Percentiles rank a stretch among this genome's conserved stretches.
phyloP scores from a whole-genome alignment of 768 basidiomycete species.

The Phlebiopsis gigantea region DNA sequence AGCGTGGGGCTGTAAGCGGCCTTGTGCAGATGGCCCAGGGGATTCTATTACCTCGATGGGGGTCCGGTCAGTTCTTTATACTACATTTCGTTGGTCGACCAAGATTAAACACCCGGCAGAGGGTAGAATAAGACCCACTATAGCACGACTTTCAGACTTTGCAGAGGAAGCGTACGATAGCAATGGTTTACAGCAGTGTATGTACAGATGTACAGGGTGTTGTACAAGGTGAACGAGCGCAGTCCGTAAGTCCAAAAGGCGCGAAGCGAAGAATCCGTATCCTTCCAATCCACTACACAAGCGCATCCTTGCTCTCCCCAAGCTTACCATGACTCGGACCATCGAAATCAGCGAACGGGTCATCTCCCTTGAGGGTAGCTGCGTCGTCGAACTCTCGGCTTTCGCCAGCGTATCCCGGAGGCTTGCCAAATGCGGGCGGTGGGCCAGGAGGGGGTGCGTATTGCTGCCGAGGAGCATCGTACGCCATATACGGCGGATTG shows the following conservation, averaged over 20 bases:
- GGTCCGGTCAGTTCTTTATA: too few relatives aligned
- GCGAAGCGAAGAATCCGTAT: not conserved
- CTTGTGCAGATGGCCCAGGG: too few relatives aligned
- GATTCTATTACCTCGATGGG: too few relatives aligned
- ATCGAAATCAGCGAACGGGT: conserved; percentile 55
- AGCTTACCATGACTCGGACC: conserved; percentile 19
- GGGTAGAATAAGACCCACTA: too few relatives aligned
- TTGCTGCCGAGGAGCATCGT: conserved; percentile 28
- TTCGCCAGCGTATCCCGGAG: conserved; percentile 37
- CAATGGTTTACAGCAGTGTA: not conserved
- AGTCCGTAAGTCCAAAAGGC: not conserved
- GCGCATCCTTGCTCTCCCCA: conserved; percentile 8
- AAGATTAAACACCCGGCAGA: too few relatives aligned
- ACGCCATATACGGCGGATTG: conserved; percentile 47
- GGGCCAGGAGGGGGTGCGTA: conserved; percentile 26
- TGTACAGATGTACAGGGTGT: not conserved
- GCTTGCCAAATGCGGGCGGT: conserved; percentile 14
- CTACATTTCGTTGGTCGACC: too few relatives aligned
- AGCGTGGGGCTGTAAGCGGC: too few relatives aligned
- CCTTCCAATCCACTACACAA: not conserved
- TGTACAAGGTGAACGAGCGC: not conserved
- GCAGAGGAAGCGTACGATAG: too few relatives aligned
- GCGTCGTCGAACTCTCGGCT: conserved; percentile 20
- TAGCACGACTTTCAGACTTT: too few relatives aligned
- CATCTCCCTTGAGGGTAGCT: conserved; percentile 32